Conservation (phyloP, 257 asterid genomes). For the Solanum lycopersicoides region DNA sequence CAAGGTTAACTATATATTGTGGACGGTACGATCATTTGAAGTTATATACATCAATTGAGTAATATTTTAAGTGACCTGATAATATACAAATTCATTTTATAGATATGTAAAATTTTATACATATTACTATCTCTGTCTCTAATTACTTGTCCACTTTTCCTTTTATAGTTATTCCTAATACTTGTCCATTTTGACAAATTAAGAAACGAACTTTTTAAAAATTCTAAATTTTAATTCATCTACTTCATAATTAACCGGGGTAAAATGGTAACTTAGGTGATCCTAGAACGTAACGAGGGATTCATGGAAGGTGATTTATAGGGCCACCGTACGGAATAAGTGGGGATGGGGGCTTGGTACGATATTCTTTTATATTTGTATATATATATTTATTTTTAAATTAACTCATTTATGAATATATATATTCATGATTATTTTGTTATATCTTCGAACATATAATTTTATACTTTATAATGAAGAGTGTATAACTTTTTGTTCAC, state of each 20-base stretch:
- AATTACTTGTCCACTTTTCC: too few relatives aligned
- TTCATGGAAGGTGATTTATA: not conserved
- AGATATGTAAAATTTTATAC: too few relatives aligned
- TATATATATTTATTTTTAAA: too few relatives aligned
- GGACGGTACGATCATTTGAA: not conserved
- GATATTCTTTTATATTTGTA: too few relatives aligned
- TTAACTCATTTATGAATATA: too few relatives aligned
- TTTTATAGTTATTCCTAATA: too few relatives aligned
- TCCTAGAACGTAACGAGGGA: not conserved
- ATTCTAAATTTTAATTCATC: too few relatives aligned
- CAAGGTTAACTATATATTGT: not conserved
- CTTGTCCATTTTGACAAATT: too few relatives aligned
- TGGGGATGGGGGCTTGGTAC: not conserved
- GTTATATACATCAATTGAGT: not conserved
- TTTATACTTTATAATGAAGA: too few relatives aligned
- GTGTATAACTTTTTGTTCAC: not conserved
- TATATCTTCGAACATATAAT: not conserved
- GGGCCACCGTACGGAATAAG: not conserved
- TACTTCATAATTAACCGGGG: too few relatives aligned
- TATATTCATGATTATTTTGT: not conserved
- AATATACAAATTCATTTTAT: not conserved
- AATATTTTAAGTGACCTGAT: not conserved
- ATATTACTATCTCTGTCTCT: too few relatives aligned
- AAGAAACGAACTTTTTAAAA: too few relatives aligned
- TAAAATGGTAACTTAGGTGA: not conserved